Evolutionary conservation across 2,329 filamentous ascomycete species (phyloP), one percentile per base, ranked within the genome.

Genomic region (Microsporum ferrugineum): DNA sequence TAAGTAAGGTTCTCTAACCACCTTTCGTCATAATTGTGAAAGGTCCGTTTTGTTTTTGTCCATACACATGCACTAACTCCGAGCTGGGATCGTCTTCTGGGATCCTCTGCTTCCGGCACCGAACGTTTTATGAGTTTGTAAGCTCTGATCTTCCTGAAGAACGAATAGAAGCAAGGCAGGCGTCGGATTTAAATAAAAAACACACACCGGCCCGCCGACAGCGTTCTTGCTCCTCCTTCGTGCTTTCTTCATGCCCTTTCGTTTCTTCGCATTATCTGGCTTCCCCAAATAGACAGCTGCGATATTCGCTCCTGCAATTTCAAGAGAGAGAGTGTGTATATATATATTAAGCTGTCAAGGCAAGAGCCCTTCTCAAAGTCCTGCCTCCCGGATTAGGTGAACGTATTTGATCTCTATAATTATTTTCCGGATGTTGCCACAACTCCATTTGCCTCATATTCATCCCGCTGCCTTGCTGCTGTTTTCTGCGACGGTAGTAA

Each of bases 401-500:
- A 23, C 17, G 17, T 23, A 23, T 23, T 5, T 51, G 45, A 27
- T 51, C 45, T 31, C 45, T 27, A 14, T 6, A 31, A 29, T 17
- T n/a, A 14, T 39, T 57, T 7, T 33, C 34, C 53, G 3, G n/a
- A 57, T 57, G 55, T 33, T 27, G 55, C 33, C 17, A 12, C 8
- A 27, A 29, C 38, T 0, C 2, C 34, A 17, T 39, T 4, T 33
- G 55, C 5, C 5, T 39, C 33, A 38, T 17, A 3, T 17, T 8
- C 34, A 5, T 33, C 14, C 27, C 31, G 39, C 27, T 41, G 27
- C 41, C 14, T 38, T 59, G 17, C 56, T 55, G 34, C 36, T 53
- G 23, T 56, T 63, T 36, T 41, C 61, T n/a, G 68, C 66, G 34
- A 66, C 69, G 7, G 62, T 70, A 38, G 70, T 68, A 43, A 71